These are phyloP conservation scores for Termitomyces sp. DNA, from an alignment of 1,284 basidiomycete species.

Conservation along the genomic window DNA sequence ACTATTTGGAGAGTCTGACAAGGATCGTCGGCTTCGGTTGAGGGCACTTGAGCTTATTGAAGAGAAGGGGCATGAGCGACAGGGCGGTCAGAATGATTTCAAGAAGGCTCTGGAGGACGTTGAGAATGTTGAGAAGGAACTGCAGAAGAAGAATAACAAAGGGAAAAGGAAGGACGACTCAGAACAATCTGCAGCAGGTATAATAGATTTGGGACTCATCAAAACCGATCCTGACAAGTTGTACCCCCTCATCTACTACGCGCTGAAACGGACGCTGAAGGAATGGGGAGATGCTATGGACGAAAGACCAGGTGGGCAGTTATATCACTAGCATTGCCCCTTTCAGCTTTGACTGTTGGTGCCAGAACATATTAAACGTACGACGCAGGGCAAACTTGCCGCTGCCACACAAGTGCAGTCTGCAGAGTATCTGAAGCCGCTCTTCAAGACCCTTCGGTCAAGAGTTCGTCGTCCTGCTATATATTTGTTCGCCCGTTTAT, in stretches of 20 bases:
- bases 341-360: conserved; percentile 6
- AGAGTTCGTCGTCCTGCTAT: conserved; percentile 49
- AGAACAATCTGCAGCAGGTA: conserved; percentile 41
- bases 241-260: conserved; percentile 97
- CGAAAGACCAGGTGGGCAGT: conserved; percentile 71
- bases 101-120: conserved; percentile 90
- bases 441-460: conserved; percentile 87
- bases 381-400: conserved; percentile 89
- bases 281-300: conserved; percentile 97
- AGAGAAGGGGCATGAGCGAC: conserved; percentile 73
- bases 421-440: conserved; percentile 93
- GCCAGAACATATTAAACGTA: conserved; percentile 75
- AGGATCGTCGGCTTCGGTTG: conserved; percentile 84
- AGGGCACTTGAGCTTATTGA: conserved; percentile 94
- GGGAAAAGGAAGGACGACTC: conserved; percentile 62
- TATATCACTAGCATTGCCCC: not conserved
- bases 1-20: conserved; percentile 93
- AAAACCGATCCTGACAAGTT: conserved; percentile 94
- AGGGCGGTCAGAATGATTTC: conserved; percentile 89
- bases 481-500: conserved; percentile 1
- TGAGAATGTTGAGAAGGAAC: conserved; percentile 76
- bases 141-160: conserved; percentile 53
- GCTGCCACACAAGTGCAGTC: conserved; percentile 95
- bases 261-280: conserved; percentile 86
- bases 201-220: conserved; percentile 77